Base-by-base conservation (phyloP, 805 yeast genomes). In the Yueomyces sinensis region DNA sequence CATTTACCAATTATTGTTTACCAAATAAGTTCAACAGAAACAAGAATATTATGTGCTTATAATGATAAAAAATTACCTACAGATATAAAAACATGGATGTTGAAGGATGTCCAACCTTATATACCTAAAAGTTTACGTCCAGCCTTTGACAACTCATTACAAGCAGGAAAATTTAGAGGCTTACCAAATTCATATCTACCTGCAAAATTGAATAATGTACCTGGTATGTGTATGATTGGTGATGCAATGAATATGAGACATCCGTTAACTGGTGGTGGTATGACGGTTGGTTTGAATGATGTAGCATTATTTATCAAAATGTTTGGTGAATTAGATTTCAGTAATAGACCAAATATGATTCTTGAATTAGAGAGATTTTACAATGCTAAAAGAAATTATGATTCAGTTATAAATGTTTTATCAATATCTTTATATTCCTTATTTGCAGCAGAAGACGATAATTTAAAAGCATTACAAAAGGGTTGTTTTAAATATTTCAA, bases 261-360 rank as follows among this genome's bases (percentile, higher is more conserved):
- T 56, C 98, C 98, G 18, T 70, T 91, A 41, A 91, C 97, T 1
- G 98, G 98, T 34, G 98, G 98, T 43, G 98, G 98, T 41, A 91
- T 91, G 98, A 86, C 97, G 18, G 98, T 91, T 30, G 96, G 95
- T 2, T 63, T 91, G 39, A 82, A 76, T 52, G 98, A 91, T 57
- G 65, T 86, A 32, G 74, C 82, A 14, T 68, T 71, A 45, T 58
- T 82, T 27, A 63, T 91, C 34, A 79, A 36, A 48, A 67, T 34
- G 49, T 52, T 57, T 23, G 60, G 58, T 39, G 53, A 54, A 27
- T 33, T 56, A 32, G 61, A 57, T 32, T 65, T 89, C 32, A 52
- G 52, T 17, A 79, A 86, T 51, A 67, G 76, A 44, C 70, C 59
- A 13, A 47, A 60, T 5, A 72, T 91, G 17, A 50, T 68, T 16